phyloP scores from a whole-genome alignment of 345 rosid species.

The Brassica juncea region DNA sequence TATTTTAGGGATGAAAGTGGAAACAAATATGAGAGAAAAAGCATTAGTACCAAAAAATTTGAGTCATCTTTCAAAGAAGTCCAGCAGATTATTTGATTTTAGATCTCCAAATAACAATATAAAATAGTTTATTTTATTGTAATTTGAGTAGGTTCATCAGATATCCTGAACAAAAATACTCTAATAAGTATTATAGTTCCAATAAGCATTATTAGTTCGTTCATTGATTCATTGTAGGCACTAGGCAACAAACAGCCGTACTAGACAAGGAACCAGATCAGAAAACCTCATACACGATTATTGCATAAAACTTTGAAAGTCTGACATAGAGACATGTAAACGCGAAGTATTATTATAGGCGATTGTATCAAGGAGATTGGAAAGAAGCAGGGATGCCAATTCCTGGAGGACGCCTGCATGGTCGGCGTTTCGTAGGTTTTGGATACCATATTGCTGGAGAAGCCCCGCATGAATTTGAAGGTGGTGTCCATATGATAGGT shows the following conservation, averaged over 20 bases:
- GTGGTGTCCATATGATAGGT: constrained; percentile 2
- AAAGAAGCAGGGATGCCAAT: not conserved
- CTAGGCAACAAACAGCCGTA: not conserved
- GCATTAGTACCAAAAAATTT: not conserved
- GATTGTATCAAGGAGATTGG: not conserved
- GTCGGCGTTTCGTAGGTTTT: not conserved
- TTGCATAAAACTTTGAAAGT: not conserved
- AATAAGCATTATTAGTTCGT: not conserved
- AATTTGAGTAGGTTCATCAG: not conserved
- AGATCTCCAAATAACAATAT: not conserved
- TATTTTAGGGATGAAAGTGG: not conserved
- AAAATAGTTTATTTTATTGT: not conserved
- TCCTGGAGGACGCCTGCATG: constrained; percentile 10
- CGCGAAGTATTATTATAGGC: not conserved
- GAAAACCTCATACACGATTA: not conserved
- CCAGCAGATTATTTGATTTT: not conserved
- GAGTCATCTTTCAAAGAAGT: not conserved
- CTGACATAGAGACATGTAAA: not conserved
- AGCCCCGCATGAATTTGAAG: not conserved
- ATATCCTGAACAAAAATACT: not conserved
- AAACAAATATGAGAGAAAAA: too few species aligned
- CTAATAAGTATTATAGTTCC: not conserved
- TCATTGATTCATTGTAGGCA: not conserved
- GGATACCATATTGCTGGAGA: constrained; percentile 8
- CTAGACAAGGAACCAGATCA: not conserved